These are phyloP conservation scores for Mortierella hygrophila DNA, from an alignment of 192 early-diverging fungal genomes.

Conservation along the genomic window DNA sequence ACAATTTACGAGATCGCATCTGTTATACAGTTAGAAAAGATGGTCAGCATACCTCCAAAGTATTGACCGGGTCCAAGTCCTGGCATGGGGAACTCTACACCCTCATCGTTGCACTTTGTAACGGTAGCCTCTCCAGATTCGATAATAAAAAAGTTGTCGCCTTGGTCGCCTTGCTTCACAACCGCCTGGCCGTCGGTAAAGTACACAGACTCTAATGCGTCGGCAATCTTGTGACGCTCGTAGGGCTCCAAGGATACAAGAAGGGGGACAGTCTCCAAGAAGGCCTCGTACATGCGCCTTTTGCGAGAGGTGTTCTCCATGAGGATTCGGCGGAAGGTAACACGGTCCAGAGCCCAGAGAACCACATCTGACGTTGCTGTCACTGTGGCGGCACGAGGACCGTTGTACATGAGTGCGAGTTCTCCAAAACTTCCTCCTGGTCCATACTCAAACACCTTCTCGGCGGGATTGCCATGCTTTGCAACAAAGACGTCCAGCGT, in stretches of 20 bases:
- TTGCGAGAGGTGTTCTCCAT: slow-evolving; percentile 99
- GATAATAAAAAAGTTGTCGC: slow-evolving; percentile 96
- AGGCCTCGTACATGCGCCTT: slow-evolving; percentile 95
- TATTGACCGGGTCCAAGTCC: slow-evolving; percentile 88
- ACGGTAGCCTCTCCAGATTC: slow-evolving; percentile 92
- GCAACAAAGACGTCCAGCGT: slow-evolving; percentile 92
- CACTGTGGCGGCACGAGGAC: slow-evolving; percentile 97
- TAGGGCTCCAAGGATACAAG: slow-evolving; percentile 93
- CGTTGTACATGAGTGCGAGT: slow-evolving; percentile 99
- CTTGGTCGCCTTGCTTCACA: slow-evolving; percentile 93
- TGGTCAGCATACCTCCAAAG: slow-evolving; percentile 86
- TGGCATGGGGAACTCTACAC: slow-evolving; percentile 81
- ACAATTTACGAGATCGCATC: background rate
- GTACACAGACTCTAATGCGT: slow-evolving; percentile 93
- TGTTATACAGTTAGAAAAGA: too few relatives aligned
- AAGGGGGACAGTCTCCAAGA: slow-evolving; percentile 93
- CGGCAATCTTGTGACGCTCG: slow-evolving; percentile 98
- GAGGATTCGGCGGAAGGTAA: slow-evolving; percentile 96
- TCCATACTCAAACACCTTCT: slow-evolving; percentile 84
- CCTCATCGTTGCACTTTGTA: slow-evolving; percentile 83
- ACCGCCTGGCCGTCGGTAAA: slow-evolving; percentile 88
- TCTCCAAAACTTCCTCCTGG: slow-evolving; percentile 96
- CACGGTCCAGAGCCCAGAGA: slow-evolving; percentile 97
- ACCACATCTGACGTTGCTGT: slow-evolving; percentile 84
- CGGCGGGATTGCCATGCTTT: slow-evolving; percentile 71